Evolutionary conservation across 371 early-diverging fungal genomes (phyloP), one percentile per base, ranked within the genome.

Genomic region (Syncephalastrum monosporum): DNA sequence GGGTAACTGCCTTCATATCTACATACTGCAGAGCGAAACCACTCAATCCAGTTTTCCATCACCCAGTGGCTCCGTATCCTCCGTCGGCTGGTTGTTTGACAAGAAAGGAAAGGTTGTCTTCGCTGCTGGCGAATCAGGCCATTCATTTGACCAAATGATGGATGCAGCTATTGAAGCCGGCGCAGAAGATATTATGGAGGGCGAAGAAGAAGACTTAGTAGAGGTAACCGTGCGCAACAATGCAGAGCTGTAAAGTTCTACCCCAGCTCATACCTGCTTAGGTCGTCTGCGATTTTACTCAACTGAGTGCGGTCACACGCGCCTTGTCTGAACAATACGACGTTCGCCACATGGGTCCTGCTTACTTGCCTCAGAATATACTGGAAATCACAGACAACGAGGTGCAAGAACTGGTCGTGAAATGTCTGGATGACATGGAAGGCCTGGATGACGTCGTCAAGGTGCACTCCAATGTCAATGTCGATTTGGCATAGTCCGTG

Each of bases 31-130:
- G 17, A 17, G 16, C 38, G 25, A 17, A 17, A 1, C 12, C 51
- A 13, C 17, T 47, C 51, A 44, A 50, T 13, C 25, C 14, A 25
- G 13, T 24, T 23, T 43, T 41, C 12, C 8, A 21, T 33, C 12
- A 33, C 8, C 10, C 38, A 81, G 82, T 44, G 87, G 87, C 10
- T 79, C 83, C 8, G 73, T 87, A 25, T 63, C 85, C 5, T 70
- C 77, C 3, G 85, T 87, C 8, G 72, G 75, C 21, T 87, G 79
- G 73, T 60, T 84, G 60, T 87, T 85, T 67, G 80, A 84, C 8
- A 83, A 81, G 57, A 84, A 83, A 57, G 82, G 82, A 6, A 71
- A 68, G 17, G 61, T 85, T 23, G 74, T 67, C 23, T 79, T 75
- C 61, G 55, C 65, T 15, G 27, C 73, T 4, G 74, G 80, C 49